These are phyloP conservation scores for Suillus lakei DNA, from an alignment of 768 basidiomycete genomes.

Conservation along the genomic window DNA sequence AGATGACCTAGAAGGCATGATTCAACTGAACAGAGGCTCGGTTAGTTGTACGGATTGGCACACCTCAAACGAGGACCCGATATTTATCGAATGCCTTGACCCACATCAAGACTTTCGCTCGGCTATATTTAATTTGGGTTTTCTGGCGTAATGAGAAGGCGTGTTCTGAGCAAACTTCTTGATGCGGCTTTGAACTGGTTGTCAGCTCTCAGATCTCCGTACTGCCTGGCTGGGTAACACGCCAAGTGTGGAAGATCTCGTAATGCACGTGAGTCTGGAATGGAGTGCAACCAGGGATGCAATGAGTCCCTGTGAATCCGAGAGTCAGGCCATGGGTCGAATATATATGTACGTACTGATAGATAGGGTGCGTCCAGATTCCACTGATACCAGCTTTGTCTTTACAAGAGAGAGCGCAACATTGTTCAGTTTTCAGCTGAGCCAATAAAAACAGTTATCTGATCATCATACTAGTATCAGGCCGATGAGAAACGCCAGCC, in stretches of 20 bases:
- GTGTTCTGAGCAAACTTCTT: slow-evolving; percentile 23
- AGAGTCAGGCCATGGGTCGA: slow-evolving; percentile 9
- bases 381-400: not conserved
- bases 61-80: slow-evolving; percentile 9
- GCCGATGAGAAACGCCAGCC: slow-evolving; percentile 6
- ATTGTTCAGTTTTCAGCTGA: not conserved
- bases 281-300: slow-evolving; percentile 8
- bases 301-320: slow-evolving; percentile 5
- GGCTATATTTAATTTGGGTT: slow-evolving; percentile 27
- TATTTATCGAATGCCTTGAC: slow-evolving; percentile 32
- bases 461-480: slow-evolving; percentile 6
- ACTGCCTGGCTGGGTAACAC: slow-evolving; percentile 21
- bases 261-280: slow-evolving; percentile 8
- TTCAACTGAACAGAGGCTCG: slow-evolving; percentile 3
- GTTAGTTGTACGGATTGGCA: slow-evolving; percentile 8
- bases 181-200: slow-evolving; percentile 24
- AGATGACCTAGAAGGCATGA: slow-evolving; percentile 33
- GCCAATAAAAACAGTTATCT: not conserved
- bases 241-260: slow-evolving; percentile 22
- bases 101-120: slow-evolving; percentile 23
- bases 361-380: not conserved
- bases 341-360: not conserved
- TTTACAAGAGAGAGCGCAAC: not conserved
- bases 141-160: slow-evolving; percentile 11
- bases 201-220: slow-evolving; percentile 4